phyloP scores from a whole-genome alignment of 768 basidiomycete genomes.

The Tricholoma hemisulphureum region DNA sequence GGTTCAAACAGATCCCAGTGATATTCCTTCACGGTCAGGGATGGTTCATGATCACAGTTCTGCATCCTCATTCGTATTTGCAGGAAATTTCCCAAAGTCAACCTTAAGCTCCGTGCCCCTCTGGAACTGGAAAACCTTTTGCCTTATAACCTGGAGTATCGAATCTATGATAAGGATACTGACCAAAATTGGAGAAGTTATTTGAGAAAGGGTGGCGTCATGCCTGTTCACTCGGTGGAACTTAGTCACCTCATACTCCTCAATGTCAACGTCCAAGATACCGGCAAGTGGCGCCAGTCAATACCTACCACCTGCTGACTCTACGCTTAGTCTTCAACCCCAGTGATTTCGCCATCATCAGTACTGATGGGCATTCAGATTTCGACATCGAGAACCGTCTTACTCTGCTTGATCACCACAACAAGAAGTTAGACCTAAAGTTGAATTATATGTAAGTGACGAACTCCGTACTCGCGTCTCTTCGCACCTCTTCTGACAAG shows the following conservation, averaged over 20 bases:
- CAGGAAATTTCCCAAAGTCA: slow-evolving; percentile 84
- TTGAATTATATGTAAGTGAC: slow-evolving; percentile 85
- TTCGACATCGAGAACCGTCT: slow-evolving; percentile 78
- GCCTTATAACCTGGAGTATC: slow-evolving; percentile 91
- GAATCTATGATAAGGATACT: slow-evolving; percentile 95
- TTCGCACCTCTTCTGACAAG: background rate
- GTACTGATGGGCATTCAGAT: slow-evolving; percentile 87
- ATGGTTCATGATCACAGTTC: background rate
- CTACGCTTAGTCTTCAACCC: slow-evolving; percentile 65
- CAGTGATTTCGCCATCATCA: slow-evolving; percentile 97
- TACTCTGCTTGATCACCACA: slow-evolving; percentile 67
- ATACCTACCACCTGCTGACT: background rate
- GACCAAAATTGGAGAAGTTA: slow-evolving; percentile 95
- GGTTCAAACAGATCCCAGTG: slow-evolving; percentile 65
- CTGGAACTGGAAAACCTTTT: slow-evolving; percentile 94
- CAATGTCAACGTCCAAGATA: slow-evolving; percentile 89
- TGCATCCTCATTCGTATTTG: background rate
- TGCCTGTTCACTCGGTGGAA: slow-evolving; percentile 96
- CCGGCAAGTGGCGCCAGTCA: slow-evolving; percentile 48
- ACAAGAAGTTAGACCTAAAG: slow-evolving; percentile 74
- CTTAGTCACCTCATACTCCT: slow-evolving; percentile 85
- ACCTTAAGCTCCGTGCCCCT: slow-evolving; percentile 85
- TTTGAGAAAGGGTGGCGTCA: slow-evolving; percentile 86
- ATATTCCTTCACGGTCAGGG: slow-evolving; percentile 51
- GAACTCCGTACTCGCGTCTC: background rate